Evolutionary conservation across 2,329 filamentous ascomycete genomes (phyloP), one percentile per base, ranked within the genome.

Genomic region (Neoascochyta sp.): DNA sequence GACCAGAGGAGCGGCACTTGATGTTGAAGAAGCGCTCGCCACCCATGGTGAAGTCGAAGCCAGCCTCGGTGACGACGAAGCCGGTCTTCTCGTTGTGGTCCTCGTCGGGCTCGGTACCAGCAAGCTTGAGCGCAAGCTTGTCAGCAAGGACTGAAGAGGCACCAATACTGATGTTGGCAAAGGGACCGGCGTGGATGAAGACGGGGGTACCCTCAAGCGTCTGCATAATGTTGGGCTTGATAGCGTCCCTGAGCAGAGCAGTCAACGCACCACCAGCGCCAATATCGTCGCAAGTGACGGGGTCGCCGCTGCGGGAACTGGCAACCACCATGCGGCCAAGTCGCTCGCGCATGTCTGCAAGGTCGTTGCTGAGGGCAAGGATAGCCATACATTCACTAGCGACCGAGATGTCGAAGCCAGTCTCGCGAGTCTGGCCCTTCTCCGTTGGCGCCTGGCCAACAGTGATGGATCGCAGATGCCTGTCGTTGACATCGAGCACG

Each of bases 11-110:
- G 39, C 92, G 84, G 70, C 92, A 96, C 75, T 98, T 98, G 74
- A 98, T 96, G 73, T 98, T 96, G 80, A 98, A 96, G 76, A 98
- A 98, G 29, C 92, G 84, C 75, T 98, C 92, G 43, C 92, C 92
- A 45, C 92, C 92, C 92, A 98, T 98, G 54, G 92, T 96, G 69
- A 98, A 98, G 67, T 98, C 92, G 64, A 98, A 98, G 7, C 92
- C 92, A 30, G 92, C 90, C 66, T 98, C 92, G 2, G 92, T 98
- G 20, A 98, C 81, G 13, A 95, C 90, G 53, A 92, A 96, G 7
- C 92, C 92, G 16, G 85, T 78, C 73, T 92, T 90, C 49, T 81
- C 71, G 28, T 79, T 72, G 55, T 89, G 78, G 52, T 93, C 78
- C 69, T 96, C 92, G 45, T 94, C 90, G 5, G 81, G 76, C 66